Base-by-base conservation (phyloP, 2,329 filamentous ascomycete genomes). In the Xylaria sp. region DNA sequence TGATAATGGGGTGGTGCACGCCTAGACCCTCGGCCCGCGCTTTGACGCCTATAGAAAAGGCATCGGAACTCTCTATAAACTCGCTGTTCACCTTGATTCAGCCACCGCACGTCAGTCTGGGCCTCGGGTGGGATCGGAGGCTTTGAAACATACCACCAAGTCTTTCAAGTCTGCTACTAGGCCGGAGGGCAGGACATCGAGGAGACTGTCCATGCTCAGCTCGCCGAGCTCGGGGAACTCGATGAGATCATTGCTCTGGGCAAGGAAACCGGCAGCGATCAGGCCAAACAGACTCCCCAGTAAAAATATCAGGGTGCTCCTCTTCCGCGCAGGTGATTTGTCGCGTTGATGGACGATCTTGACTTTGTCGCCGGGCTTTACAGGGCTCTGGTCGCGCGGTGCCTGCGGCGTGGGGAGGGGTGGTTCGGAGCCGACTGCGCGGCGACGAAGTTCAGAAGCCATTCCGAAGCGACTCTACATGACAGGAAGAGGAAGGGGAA, bases 271-370 rank as follows among this genome's bases (percentile, higher is more conserved):
- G 1, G 96, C 96, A 2, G 91, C 86, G n/a, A 97, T 82, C 64
- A 99, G 87, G 13, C 96, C 96, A 74, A 96, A 95, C n/a, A 99
- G 76, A 46, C 94, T 93, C 36, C 96, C 96, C 23, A 99, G 84
- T 10, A 91, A 83, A 80, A 99, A 98, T 32, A 97, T 92, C 76
- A 97, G 89, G 2, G 90, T 90, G 79, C 89, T 92, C 73, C 93
- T 88, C 81, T 95, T 97, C 70, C 87, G 87, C 60, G 82, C 84
- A 18, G 66, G 64, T 73, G 86, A 87, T 12, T 81, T 78, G 25
- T 81, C 79, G 63, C 83, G 80, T 28, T 75, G 72, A 48, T 75
- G 74, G 69, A 85, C 77, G 48, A 85, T 77, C 66, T 83, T 82
- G 63, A 84, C 77, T 63, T 81, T 80, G 23, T 80, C 76, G 46